Conservation (phyloP, 768 basidiomycete species). For the Porphyrellus cyaneotinctus region DNA sequence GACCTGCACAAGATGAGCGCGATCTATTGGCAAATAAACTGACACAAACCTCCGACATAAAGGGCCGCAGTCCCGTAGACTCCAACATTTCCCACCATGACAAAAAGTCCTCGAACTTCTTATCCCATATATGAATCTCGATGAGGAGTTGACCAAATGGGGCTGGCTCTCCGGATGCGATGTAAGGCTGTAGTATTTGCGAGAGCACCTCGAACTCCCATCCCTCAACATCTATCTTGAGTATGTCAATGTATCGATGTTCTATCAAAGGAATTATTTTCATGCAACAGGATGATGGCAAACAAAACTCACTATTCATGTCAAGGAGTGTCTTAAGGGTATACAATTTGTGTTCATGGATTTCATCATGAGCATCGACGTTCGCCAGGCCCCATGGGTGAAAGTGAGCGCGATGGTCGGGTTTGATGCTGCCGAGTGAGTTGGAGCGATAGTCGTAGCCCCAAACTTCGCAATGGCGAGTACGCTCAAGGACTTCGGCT, state of each 20-base stretch:
- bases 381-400: slow-evolving; percentile 39
- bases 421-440: slow-evolving; percentile 33
- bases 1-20: slow-evolving; percentile 34
- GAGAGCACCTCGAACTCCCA: slow-evolving; percentile 44
- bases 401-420: slow-evolving; percentile 40
- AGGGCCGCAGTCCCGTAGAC: slow-evolving; percentile 43
- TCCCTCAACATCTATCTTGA: slow-evolving; percentile 48
- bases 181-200: slow-evolving; percentile 37
- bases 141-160: slow-evolving; percentile 47
- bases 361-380: slow-evolving; percentile 33
- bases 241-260: slow-evolving; percentile 38
- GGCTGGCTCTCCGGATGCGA: slow-evolving; percentile 34
- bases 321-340: slow-evolving; percentile 45
- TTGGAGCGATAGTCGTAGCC: slow-evolving; percentile 51
- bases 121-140: slow-evolving; percentile 41
- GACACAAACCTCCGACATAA: slow-evolving; percentile 39
- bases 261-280: slow-evolving; percentile 14
- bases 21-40: not conserved
- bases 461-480: slow-evolving; percentile 51
- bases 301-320: slow-evolving; percentile 35
- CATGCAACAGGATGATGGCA: not conserved
- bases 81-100: slow-evolving; percentile 48
- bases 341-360: slow-evolving; percentile 37
- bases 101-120: slow-evolving; percentile 35
- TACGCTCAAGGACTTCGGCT: slow-evolving; percentile 47